phyloP scores from a whole-genome alignment of 176 grass and related monocot genomes.

The Paspalum vaginatum region DNA sequence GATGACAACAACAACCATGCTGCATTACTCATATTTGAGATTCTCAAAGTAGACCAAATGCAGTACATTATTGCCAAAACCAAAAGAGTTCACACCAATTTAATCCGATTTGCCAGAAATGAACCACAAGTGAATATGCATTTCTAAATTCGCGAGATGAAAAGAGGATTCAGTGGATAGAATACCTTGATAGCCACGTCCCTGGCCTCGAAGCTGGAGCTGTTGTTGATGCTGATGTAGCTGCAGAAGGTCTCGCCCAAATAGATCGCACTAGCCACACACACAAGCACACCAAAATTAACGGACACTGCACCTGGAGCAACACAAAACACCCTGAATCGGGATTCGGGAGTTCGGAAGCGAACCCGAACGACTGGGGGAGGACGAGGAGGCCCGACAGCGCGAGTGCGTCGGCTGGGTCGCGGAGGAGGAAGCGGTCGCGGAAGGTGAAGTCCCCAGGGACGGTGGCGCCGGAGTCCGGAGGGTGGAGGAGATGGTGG shows the following conservation, averaged over 20 bases:
- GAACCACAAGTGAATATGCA: background rate
- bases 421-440: conserved; percentile 78
- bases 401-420: conserved; percentile 82
- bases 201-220: conserved; percentile 82
- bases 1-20: background rate
- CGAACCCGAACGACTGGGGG: conserved; percentile 87
- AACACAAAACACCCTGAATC: conserved; percentile 4
- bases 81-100: background rate
- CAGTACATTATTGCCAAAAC: conserved; percentile 4
- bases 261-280: conserved; percentile 81
- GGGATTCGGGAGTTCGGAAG: conserved; percentile 9
- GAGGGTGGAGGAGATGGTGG: conserved; percentile 40
- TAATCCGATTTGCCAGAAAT: conserved; percentile 10
- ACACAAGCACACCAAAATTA: conserved; percentile 37
- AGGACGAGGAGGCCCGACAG: conserved; percentile 85
- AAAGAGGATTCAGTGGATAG: background rate
- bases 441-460: conserved; percentile 86
- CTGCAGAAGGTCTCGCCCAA: conserved; percentile 99
- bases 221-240: conserved; percentile 99
- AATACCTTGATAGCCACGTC: conserved; percentile 91
- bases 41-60: background rate
- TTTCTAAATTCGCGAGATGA: background rate
- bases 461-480: conserved; percentile 39
- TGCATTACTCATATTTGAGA: background rate
- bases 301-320: background rate